Base-by-base conservation (phyloP, 192 early-diverging fungal genomes). In the Jimgerdemannia lactiflua region DNA sequence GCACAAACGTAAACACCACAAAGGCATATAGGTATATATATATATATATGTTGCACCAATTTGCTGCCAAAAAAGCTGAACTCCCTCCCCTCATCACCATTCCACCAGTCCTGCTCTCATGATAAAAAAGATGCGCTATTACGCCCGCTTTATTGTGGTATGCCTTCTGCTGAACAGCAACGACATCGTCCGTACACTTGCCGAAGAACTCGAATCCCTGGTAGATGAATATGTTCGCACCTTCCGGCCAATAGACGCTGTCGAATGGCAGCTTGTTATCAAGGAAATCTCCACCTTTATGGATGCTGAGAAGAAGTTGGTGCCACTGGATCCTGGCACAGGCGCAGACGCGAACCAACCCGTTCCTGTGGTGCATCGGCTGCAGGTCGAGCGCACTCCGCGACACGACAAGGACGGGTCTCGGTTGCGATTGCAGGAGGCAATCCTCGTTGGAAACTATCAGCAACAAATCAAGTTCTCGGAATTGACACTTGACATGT, bases 391-490 rank as follows among this genome's bases (percentile, higher is more conserved):
- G 74, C 69, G 81, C 49, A 79, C 82, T 64, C 71, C 78, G 11
- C 78, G 77, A 65, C 79, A 83, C 64, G 91, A 93, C 71, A 93
- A 90, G 72, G 90, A 94, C 42, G 84, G 86, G 3, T 71, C 83
- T 4, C 86, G 83, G 72, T 75, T 95, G 42, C 85, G 87, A 64
- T 84, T 99, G 19, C 97, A 98, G 82, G 96, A 99, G 84, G 97
- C 95, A 0, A 97, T 99, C 66, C 84, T 99, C 43, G 96, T 98
- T 64, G 97, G 98, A 39, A 98, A 97, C 80, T 92, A 93, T 71
- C 94, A 94, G 63, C 95, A 94, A 64, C 97, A 99, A 82, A 96
- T 97, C 81, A 98, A 98, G 75, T 99, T 99, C 79, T 97, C 96
- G 0, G 96, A 98, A 80, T 86, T 98, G 43, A 98, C 95, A 0